A percentile compares a stretch with the other conserved stretches of the same genome.
Conservation (phyloP, 2,329 filamentous ascomycete genomes). For the Neofusicoccum umdonicola region DNA sequence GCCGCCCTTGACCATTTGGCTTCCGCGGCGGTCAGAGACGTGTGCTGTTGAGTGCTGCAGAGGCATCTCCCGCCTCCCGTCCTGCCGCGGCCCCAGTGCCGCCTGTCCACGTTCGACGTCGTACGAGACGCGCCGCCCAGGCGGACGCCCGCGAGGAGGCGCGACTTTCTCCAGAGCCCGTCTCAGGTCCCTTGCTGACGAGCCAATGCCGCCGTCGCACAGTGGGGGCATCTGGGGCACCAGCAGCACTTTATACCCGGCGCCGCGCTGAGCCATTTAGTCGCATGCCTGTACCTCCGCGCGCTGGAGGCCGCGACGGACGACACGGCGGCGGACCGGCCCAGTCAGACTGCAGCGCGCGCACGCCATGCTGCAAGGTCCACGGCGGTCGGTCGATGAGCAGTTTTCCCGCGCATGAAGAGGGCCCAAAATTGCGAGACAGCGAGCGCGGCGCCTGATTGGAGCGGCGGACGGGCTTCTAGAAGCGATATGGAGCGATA, state of each 20-base stretch:
- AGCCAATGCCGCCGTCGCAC: background rate
- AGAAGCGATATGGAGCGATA: slow-evolving; percentile 6
- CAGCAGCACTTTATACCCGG: slow-evolving; percentile 8
- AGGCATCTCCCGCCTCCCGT: background rate
- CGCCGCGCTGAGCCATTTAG: slow-evolving; percentile 6
- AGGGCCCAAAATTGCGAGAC: slow-evolving; percentile 13
- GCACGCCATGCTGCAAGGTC: slow-evolving; percentile 10
- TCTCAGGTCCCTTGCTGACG: background rate
- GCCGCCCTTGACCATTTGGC: background rate
- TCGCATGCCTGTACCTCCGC: background rate
- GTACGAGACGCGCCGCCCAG: slow-evolving; percentile 2
- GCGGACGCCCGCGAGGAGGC: background rate
- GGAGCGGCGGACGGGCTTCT: slow-evolving; percentile 1
- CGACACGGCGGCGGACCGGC: background rate
- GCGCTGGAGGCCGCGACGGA: background rate
- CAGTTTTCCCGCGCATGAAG: slow-evolving; percentile 12
- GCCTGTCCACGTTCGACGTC: slow-evolving; percentile 9
- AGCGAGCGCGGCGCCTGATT: background rate
- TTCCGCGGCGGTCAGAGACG: slow-evolving; percentile 1
- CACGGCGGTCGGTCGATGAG: background rate
- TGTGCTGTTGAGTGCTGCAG: slow-evolving; percentile 8
- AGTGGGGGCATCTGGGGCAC: slow-evolving; percentile 2
- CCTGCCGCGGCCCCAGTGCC: background rate
- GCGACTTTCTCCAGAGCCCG: background rate
- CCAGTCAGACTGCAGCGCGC: background rate